phyloP scores from a whole-genome alignment of 1,284 basidiomycete species.

The Phylloboletellus chloephorus region DNA sequence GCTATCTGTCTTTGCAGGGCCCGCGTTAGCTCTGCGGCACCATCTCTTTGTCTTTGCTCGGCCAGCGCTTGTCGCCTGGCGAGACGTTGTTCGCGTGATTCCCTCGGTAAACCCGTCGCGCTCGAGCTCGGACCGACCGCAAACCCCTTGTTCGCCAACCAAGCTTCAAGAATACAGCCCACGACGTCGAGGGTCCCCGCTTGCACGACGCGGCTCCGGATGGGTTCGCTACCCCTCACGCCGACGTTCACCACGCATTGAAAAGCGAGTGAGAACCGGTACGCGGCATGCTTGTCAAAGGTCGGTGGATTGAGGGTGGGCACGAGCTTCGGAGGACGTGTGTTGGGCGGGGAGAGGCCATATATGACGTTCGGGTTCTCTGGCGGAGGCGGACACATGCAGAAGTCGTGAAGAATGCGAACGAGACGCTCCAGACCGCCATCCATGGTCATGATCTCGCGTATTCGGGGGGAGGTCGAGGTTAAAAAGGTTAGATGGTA shows the following conservation, averaged over 20 bases:
- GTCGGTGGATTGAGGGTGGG: constrained; percentile 62
- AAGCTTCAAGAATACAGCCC: constrained; percentile 90
- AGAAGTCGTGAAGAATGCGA: constrained; percentile 86
- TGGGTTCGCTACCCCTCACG: constrained; percentile 91
- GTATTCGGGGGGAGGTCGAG: constrained; percentile 94
- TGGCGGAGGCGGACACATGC: constrained; percentile 68
- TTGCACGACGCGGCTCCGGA: constrained; percentile 90
- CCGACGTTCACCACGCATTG: constrained; percentile 98
- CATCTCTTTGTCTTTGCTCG: constrained; percentile 51
- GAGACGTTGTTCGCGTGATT: constrained; percentile 65
- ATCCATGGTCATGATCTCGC: constrained; percentile 97
- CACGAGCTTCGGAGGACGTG: constrained; percentile 45
- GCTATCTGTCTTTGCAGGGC: constrained; percentile 51
- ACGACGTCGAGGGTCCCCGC: constrained; percentile 94
- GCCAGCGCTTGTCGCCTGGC: constrained; percentile 51
- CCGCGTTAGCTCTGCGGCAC: constrained; percentile 48
- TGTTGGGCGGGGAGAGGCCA: constrained; percentile 60
- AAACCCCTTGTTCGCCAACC: constrained; percentile 81
- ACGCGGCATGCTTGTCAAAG: constrained; percentile 80
- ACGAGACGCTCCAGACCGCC: constrained; percentile 95
- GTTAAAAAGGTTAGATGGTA: constrained; percentile 97
- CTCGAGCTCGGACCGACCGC: constrained; percentile 66
- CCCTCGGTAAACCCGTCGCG: constrained; percentile 57
- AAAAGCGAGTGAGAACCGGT: constrained; percentile 88
- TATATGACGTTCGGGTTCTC: constrained; percentile 70